Evolutionary conservation across 345 rosid species (phyloP), one percentile per base, ranked within the genome.

Genomic region (Psidium guajava): DNA sequence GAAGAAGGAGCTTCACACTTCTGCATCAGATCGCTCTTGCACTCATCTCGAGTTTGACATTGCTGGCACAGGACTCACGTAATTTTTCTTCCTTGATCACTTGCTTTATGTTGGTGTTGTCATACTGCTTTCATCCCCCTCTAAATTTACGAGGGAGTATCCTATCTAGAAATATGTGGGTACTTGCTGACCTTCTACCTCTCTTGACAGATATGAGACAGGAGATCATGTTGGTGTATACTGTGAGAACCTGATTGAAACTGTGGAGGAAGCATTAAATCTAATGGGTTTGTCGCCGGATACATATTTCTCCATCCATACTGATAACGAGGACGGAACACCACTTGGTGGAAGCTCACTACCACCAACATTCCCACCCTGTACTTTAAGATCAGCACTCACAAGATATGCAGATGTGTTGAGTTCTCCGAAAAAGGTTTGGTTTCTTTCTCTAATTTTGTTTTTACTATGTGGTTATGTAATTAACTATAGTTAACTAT

Each of bases 1-100:
- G 42, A 95, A 85, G 89, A 95, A 87, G 84, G 98, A 97, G 93
- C 98, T 97, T 81, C 99, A 97, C 88, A 94, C 89, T 89, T 91
- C 95, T 57, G 97, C 88, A 87, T 97, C 99, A 83, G 97, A 97
- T 82, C 94, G 98, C 56, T 97, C 98, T 53, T 97, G 99, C 91
- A 95, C 94, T 77, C 99, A 97, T 93, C 87, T 97, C 88, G 99
- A 97, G 90, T 97, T 97, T 86, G 98, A 95, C 89, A 89, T 93
- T 83, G 87, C 95, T 49, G 94, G 93, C 86, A 94, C 96, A 85
- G 90, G 95, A 64, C 89, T 97, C 61, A 89, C 55, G 98, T 95
- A 92, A 93, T 98, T 88, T 91, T 69, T 36, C 80, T 36, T 69
- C 47, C 47, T 18, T 69, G 22, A 21, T 36, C 80, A 69, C 47